These are phyloP conservation scores for Citrus cavaleriei DNA, from an alignment of 345 rosid genomes.

Conservation along the genomic window DNA sequence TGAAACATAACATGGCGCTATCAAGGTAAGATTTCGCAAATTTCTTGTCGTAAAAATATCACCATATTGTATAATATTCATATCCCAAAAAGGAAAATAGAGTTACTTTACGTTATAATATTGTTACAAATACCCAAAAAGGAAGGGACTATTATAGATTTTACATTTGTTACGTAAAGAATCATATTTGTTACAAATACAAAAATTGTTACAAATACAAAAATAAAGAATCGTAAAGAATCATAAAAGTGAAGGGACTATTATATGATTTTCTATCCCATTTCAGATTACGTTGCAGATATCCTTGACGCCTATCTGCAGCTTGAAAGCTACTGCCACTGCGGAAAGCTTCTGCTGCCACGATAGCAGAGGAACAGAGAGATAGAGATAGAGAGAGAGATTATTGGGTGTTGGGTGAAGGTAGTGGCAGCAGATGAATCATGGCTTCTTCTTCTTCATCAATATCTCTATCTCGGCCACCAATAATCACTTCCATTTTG, in stretches of 20 bases:
- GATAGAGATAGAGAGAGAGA: no score
- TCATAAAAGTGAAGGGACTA: background rate
- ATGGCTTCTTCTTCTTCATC: slow-evolving; percentile 26
- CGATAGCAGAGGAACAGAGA: background rate
- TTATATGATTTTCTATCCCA: background rate
- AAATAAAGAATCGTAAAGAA: background rate
- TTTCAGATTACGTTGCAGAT: background rate
- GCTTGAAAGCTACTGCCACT: background rate
- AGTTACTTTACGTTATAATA: no score
- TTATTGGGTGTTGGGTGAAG: background rate
- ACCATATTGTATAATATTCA: no score
- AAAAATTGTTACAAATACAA: no score
- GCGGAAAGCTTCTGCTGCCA: background rate
- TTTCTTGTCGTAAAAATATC: no score
- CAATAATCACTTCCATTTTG: slow-evolving; percentile 18
- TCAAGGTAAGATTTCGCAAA: background rate
- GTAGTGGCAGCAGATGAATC: slow-evolving; percentile 19
- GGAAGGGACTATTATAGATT: no score
- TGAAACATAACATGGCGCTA: background rate
- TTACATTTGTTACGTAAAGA: no score
- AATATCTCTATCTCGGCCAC: slow-evolving; percentile 6
- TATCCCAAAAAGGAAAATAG: no score
- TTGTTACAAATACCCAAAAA: no score
- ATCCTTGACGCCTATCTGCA: background rate
- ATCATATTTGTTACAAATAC: no score